These are phyloP conservation scores for Tolypocladium inflatum DNA, from an alignment of 2,329 filamentous ascomycete species.

Conservation along the genomic window DNA sequence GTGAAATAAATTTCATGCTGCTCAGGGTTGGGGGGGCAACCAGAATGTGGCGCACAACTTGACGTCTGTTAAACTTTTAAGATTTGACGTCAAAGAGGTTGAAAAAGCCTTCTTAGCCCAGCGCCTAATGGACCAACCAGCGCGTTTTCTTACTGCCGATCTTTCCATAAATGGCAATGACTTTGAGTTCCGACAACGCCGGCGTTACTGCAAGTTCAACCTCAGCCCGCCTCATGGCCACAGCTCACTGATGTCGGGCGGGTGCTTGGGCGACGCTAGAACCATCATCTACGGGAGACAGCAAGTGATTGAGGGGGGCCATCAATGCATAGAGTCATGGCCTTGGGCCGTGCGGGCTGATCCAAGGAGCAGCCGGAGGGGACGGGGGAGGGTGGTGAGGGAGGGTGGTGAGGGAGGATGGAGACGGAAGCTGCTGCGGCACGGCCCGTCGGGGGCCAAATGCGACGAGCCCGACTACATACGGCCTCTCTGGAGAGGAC, in stretches of 20 bases:
- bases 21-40: background rate
- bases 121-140: background rate
- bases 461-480: no score
- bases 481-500: no score
- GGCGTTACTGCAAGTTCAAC: background rate
- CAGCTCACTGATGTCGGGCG: background rate
- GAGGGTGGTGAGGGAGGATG: background rate
- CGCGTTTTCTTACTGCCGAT: background rate
- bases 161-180: background rate
- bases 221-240: background rate
- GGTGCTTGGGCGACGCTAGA: background rate
- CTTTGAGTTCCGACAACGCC: background rate
- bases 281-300: no score
- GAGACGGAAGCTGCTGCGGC: background rate
- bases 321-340: background rate
- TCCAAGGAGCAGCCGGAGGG: no score
- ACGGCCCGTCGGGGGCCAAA: no score
- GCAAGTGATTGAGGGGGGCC: no score
- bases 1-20: no score
- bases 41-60: background rate
- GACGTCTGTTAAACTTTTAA: background rate
- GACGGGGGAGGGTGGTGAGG: background rate
- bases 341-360: no score
- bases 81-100: background rate
- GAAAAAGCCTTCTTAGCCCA: background rate